Base-by-base conservation (phyloP, 2,329 filamentous ascomycete species). In the Colletotrichum tofieldiae region DNA sequence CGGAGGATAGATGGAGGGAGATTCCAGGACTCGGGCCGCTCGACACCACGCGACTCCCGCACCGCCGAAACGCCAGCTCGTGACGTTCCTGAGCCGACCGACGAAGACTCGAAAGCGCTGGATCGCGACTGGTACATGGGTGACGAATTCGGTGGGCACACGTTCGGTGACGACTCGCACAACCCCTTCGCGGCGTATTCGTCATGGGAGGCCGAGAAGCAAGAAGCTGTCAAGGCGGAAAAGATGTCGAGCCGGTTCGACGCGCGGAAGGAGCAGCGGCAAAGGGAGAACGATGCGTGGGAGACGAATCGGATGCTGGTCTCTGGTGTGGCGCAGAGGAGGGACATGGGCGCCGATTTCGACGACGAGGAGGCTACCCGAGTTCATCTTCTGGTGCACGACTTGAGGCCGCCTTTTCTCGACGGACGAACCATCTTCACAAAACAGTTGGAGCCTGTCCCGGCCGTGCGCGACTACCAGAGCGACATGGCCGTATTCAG, bases 401-500 rank as follows among this genome's bases (percentile, higher is more conserved):
- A 99, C 78, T 87, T 99, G 47, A 93, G 94, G 75, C 96, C 96
- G 12, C 97, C 96, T 0, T 99, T 99, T 78, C 85, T 99, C 59
- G 96, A 99, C 83, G 96, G 96, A 32, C 92, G 95, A 77, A 98
- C 93, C 26, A 93, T 99, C 69, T 99, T 99, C 81, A 99, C 96
- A 4, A 98, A 98, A 82, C 97, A 99, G 81, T 82, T 98, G 29
- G 96, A 99, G 71, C 97, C 96, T 0, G 93, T 99, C 1, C 94
- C 96, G 0, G 97, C 96, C 0, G 94, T 99, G 18, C 90, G 93
- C 64, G 96, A 99, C 80, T 92, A 93, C 35, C 96, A 98, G 82
- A 99, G 97, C 79, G 96, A 99, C 79, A 98, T 99, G 96, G 96
- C 96, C 1, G 95, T 99, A 1, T 98, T 98, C 77, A 97, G 95